Evolutionary conservation across 2,329 filamentous ascomycete species (phyloP).

Genomic region (Colletotrichum graminicola): DNA sequence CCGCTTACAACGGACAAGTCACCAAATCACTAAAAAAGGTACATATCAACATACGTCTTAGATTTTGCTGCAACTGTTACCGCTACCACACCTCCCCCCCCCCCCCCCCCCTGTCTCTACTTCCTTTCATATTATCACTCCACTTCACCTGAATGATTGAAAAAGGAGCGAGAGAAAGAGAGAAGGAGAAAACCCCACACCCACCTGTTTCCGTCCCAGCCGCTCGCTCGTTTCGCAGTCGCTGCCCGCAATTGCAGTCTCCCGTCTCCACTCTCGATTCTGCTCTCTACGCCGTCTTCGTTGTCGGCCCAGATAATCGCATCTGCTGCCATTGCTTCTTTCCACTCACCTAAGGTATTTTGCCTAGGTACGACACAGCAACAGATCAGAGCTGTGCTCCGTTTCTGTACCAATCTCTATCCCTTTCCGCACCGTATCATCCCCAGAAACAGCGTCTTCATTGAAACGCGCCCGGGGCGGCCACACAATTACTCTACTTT

Average conservation of each 20-base stretch:
- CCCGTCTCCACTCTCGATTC: neutral
- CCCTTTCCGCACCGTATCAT: slow-evolving; percentile 20
- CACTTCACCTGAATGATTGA: neutral
- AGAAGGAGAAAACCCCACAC: neutral
- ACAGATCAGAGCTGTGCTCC: neutral
- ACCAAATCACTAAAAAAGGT: neutral
- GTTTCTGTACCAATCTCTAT: neutral
- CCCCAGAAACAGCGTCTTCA: slow-evolving; percentile 28
- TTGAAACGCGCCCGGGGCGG: slow-evolving; percentile 3
- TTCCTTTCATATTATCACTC: neutral
- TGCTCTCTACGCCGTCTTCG: neutral
- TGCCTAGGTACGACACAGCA: neutral
- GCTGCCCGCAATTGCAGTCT: neutral
- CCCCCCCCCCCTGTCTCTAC: neutral
- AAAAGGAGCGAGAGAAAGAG: neutral
- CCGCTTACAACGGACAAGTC: neutral
- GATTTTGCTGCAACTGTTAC: neutral
- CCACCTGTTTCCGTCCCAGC: neutral
- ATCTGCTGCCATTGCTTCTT: neutral
- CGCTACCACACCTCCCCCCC: neutral
- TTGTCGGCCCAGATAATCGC: neutral
- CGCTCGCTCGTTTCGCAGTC: neutral
- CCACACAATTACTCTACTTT: neutral
- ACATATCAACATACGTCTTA: neutral
- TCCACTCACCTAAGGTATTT: neutral